A percentile compares a stretch with the other conserved stretches of the same genome.
phyloP scores from a whole-genome alignment of 768 basidiomycete species.

The Candolleomyces eurysporus region DNA sequence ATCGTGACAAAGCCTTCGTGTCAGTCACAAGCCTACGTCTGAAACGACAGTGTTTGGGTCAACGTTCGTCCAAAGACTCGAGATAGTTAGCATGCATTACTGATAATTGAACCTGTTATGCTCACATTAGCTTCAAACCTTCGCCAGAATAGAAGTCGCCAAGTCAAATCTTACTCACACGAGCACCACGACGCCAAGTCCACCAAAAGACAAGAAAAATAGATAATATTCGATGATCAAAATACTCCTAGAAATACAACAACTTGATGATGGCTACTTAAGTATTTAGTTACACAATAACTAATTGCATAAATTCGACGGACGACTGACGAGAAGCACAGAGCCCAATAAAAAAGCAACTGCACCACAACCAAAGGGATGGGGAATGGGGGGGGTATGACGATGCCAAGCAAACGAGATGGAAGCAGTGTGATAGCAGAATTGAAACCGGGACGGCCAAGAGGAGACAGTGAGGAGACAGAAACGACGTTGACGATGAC shows the following conservation, averaged over 20 bases:
- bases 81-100: no score
- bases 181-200: no score
- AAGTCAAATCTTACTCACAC: no score
- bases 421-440: not conserved
- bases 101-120: no score
- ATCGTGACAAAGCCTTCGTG: no score
- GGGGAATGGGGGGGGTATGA: no score
- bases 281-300: slow-evolving; percentile 1
- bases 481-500: not conserved
- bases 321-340: not conserved
- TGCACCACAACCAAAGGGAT: not conserved
- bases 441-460: not conserved
- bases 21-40: no score
- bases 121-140: no score
- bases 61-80: no score
- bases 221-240: not conserved
- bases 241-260: not conserved
- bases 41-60: no score
- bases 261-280: not conserved
- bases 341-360: not conserved
- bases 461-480: not conserved
- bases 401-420: no score
- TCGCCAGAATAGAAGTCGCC: no score
- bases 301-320: not conserved
- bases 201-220: not conserved